phyloP scores from a whole-genome alignment of 2,329 filamentous ascomycete genomes.

The Aspergillus pseudotamarii region DNA sequence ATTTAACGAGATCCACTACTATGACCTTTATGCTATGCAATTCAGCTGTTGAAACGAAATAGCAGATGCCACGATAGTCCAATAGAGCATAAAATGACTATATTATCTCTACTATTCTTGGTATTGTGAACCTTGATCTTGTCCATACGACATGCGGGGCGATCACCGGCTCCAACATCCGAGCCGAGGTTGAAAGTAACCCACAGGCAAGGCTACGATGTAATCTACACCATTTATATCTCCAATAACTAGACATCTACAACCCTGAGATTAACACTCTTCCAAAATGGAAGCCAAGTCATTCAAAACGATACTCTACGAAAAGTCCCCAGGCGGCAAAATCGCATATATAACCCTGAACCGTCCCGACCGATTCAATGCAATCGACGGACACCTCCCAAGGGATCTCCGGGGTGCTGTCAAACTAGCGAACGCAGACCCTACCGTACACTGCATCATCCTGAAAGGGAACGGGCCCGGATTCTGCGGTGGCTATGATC shows the following conservation, averaged over 20 bases:
- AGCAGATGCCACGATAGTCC: too few relatives aligned
- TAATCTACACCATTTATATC: neutral
- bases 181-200: neutral
- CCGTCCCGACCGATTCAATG: slow-evolving; percentile 5
- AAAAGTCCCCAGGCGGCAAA: slow-evolving; percentile 5
- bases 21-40: too few relatives aligned
- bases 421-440: slow-evolving; percentile 4
- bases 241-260: neutral
- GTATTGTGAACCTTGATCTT: too few relatives aligned
- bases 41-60: too few relatives aligned
- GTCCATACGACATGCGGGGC: neutral
- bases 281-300: neutral
- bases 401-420: slow-evolving; percentile 4
- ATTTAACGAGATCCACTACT: too few relatives aligned
- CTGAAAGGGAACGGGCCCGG: slow-evolving; percentile 9
- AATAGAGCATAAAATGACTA: too few relatives aligned
- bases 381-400: slow-evolving; percentile 8
- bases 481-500: slow-evolving; percentile 12
- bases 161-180: neutral
- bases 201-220: neutral
- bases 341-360: slow-evolving; percentile 14
- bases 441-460: slow-evolving; percentile 8
- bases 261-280: too few relatives aligned
- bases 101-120: too few relatives aligned
- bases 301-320: neutral